Base-by-base conservation (phyloP, 2,329 filamentous ascomycete genomes). In the Mycogone perniciosa region DNA sequence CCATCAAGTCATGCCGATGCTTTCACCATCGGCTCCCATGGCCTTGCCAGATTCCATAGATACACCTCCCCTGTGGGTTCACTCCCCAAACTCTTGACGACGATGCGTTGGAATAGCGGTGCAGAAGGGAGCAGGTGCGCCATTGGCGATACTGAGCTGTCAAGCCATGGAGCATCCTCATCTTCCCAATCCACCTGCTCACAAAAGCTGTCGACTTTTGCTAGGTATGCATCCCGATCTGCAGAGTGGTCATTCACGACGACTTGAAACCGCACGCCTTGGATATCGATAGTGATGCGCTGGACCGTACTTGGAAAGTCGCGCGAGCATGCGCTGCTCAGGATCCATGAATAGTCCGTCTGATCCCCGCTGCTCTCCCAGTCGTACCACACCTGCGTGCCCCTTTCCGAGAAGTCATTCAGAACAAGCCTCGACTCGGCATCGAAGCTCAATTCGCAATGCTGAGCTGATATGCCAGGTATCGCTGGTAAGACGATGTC, bases 11-110 rank as follows among this genome's bases (percentile, higher is more conserved):
- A 69, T n/a, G 63, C 67, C 9, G 60, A 61, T 7, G 68, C 69
- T 55, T 65, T 68, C n/a, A 72, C 64, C 65, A 72, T 70, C 7
- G 70, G 70, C 55, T 72, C 70, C 70, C 70, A 72, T 34, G 70
- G 70, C 31, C 61, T 59, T 11, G 66, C 61, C 56, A 68, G 53
- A 52, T 72, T 71, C 70, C 70, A 72, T 37, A 72, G 60, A 50
- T 72, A 72, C 26, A 71, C 61, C 20, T 70, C 66, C 7, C 65
- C 67, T 2, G 57, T 48, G 5, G 60, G 60, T 41, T 69, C 65
- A 47, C 62, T 63, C 7, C 61, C 60, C 13, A 64, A 38, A 20
- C 64, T 60, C 56, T 68, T 70, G 34, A 71, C 67, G 42, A 70
- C 64, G 26, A 71, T 63, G 48, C 67, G 67, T 30, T 66, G 60